phyloP scores from a whole-genome alignment of 2,329 filamentous ascomycete species.

The Monosporascus sp. region DNA sequence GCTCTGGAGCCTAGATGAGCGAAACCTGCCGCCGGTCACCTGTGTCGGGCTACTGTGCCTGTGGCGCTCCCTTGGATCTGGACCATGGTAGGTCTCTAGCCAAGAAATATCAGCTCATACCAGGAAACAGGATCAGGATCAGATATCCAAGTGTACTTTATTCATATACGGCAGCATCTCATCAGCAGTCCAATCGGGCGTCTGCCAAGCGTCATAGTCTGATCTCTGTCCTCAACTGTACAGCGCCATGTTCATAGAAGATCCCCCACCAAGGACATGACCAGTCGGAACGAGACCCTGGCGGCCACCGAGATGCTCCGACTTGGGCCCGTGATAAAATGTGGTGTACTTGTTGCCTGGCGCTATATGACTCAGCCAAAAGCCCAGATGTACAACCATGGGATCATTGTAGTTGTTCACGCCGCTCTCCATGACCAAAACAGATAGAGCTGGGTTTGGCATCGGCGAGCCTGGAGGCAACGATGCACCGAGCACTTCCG shows the following conservation, averaged over 20 bases:
- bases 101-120: background rate
- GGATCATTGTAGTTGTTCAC: conserved; percentile 4
- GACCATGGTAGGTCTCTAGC: background rate
- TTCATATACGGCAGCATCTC: conserved; percentile 18
- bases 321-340: conserved; percentile 3
- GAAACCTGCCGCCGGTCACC: background rate
- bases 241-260: conserved; percentile 42
- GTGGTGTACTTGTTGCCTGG: conserved; percentile 2
- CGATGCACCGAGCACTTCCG: conserved; percentile 13
- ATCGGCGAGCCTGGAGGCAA: conserved; percentile 13
- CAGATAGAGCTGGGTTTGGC: conserved; percentile 11
- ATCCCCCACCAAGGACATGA: conserved; percentile 49
- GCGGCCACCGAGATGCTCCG: background rate
- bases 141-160: conserved; percentile 27
- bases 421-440: conserved; percentile 14
- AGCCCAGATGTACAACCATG: conserved; percentile 3
- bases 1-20: background rate
- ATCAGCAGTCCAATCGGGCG: conserved; percentile 21
- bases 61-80: background rate
- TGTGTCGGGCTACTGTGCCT: background rate
- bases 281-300: conserved; percentile 9
- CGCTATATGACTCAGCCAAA: conserved; percentile 4
- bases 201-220: conserved; percentile 24
- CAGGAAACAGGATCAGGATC: too few species aligned
- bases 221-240: conserved; percentile 24